Evolutionary conservation across 176 grass and related monocot genomes (phyloP).

Genomic region (Avena sativa): DNA sequence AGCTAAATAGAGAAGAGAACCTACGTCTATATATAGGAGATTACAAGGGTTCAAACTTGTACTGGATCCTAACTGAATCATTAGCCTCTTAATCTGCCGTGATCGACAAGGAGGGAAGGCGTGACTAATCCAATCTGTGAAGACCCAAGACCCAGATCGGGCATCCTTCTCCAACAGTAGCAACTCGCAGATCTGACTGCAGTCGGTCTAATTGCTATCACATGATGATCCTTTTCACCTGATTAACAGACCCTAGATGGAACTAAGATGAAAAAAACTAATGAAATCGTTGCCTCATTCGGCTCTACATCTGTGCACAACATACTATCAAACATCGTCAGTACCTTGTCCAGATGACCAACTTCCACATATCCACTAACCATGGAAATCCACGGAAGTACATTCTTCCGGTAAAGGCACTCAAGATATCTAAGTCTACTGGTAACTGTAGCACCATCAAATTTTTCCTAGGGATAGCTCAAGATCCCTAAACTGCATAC

Average conservation of each 20-base stretch:
- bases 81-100: too few species aligned
- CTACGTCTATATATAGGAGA: too few species aligned
- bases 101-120: too few species aligned
- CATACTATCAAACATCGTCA: conserved; percentile 50
- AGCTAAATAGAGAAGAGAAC: too few species aligned
- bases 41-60: too few species aligned
- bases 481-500: conserved; percentile 57
- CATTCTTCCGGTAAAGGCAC: conserved; percentile 46
- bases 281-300: conserved; percentile 51
- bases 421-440: conserved; percentile 14
- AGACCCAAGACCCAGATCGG: too few species aligned
- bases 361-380: conserved; percentile 57
- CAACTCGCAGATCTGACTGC: too few species aligned
- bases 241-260: conserved; percentile 44
- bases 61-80: too few species aligned
- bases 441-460: too few species aligned
- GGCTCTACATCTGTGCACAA: conserved; percentile 42
- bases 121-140: too few species aligned
- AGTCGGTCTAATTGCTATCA: neutral
- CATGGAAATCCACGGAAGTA: conserved; percentile 60
- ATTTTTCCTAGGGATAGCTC: too few species aligned
- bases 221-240: conserved; percentile 44
- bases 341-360: conserved; percentile 33
- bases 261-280: conserved; percentile 51
- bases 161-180: too few species aligned